Percentiles rank a stretch among this genome's conserved stretches.
phyloP scores from a whole-genome alignment of 345 rosid species.

The Carallia pectinifolia region DNA sequence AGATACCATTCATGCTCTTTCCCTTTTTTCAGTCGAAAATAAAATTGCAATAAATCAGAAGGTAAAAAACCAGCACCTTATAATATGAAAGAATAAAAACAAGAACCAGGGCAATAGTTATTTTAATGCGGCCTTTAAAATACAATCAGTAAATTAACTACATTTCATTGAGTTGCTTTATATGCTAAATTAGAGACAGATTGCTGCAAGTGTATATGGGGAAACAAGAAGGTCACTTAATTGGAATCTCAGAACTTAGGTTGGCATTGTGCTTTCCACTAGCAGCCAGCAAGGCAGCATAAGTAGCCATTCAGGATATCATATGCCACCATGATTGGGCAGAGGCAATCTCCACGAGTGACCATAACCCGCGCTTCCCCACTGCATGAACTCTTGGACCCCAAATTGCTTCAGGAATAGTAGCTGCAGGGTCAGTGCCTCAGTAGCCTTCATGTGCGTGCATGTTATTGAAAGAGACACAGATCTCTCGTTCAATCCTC shows the following conservation, averaged over 20 bases:
- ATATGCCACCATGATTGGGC: not conserved
- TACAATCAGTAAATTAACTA: no score
- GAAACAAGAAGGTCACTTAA: not conserved
- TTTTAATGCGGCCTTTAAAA: no score
- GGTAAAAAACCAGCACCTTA: no score
- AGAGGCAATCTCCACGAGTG: not conserved
- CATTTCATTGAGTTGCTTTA: no score
- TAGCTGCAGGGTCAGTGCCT: not conserved
- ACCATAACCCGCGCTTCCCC: not conserved
- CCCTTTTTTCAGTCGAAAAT: no score
- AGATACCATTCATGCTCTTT: no score
- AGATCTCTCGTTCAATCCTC: not conserved
- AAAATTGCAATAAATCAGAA: no score
- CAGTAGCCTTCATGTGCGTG: not conserved
- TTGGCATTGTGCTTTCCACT: not conserved
- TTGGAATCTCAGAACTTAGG: not conserved
- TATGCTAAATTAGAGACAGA: no score
- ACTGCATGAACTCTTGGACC: not conserved
- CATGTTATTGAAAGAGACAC: not conserved
- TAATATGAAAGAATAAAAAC: no score
- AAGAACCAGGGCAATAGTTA: no score
- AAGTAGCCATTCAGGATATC: not conserved
- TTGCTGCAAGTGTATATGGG: not conserved
- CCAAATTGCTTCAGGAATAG: conserved; percentile 6
- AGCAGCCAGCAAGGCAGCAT: not conserved